phyloP scores from a whole-genome alignment of 1,284 basidiomycete species.

The Ceratobasidium sp. region DNA sequence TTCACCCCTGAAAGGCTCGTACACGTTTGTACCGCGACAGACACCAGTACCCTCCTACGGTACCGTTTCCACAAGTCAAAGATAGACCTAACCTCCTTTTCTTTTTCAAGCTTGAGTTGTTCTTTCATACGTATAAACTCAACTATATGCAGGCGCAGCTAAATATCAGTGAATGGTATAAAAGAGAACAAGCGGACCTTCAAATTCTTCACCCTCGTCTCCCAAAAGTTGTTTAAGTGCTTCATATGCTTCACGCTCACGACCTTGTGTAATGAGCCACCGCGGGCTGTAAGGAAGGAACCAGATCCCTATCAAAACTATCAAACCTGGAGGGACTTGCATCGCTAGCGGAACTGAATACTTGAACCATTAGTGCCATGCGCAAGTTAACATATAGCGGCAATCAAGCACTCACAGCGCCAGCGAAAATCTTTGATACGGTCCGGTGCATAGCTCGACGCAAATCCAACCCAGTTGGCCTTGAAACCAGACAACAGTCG shows the following conservation, averaged over 20 bases:
- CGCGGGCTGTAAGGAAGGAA: constrained; percentile 44
- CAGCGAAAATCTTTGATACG: constrained; percentile 31
- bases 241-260: constrained; percentile 35
- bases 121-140: constrained; percentile 41
- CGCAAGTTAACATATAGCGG: neutral
- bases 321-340: constrained; percentile 33
- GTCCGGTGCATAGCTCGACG: constrained; percentile 32
- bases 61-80: constrained; percentile 23
- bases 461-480: constrained; percentile 39
- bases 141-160: constrained; percentile 36
- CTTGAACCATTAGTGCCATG: neutral
- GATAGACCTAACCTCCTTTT: constrained; percentile 30
- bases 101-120: constrained; percentile 37
- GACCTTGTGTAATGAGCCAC: constrained; percentile 43
- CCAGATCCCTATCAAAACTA: constrained; percentile 36
- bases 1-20: constrained; percentile 39
- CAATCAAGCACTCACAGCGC: constrained; percentile 42
- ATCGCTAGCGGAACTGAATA: constrained; percentile 28
- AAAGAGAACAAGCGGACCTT: constrained; percentile 4
- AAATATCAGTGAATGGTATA: neutral
- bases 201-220: constrained; percentile 20
- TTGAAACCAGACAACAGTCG: too few species aligned
- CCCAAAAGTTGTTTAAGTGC: constrained; percentile 33
- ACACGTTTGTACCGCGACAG: constrained; percentile 38
- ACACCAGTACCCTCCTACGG: constrained; percentile 32